Conservation (phyloP, 768 basidiomycete species). For the Lactarius tabidus region DNA sequence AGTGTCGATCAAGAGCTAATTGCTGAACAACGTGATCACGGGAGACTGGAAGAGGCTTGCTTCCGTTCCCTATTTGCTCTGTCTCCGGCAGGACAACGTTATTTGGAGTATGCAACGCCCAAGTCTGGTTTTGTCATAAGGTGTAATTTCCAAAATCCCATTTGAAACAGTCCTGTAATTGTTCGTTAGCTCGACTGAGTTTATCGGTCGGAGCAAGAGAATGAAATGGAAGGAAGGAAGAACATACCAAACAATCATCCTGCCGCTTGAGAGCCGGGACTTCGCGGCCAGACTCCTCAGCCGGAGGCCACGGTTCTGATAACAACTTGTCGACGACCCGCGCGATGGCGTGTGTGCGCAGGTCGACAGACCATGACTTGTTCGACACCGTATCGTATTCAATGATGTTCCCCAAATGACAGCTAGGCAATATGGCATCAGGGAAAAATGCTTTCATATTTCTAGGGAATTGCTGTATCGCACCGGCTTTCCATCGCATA, state of each 20-base stretch:
- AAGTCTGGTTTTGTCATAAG: not conserved
- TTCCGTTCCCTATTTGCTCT: not conserved
- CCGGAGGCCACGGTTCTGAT: slow-evolving; percentile 64
- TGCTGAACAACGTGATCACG: not conserved
- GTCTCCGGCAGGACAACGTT: not conserved
- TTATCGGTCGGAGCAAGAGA: slow-evolving; percentile 3
- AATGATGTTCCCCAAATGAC: slow-evolving; percentile 83
- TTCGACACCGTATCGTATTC: slow-evolving; percentile 90
- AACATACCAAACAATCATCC: slow-evolving; percentile 66
- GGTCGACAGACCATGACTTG: slow-evolving; percentile 77
- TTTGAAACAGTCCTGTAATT: slow-evolving; percentile 57
- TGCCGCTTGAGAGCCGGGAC: slow-evolving; percentile 54
- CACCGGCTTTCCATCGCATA: slow-evolving; percentile 77
- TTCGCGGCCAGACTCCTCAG: slow-evolving; percentile 55
- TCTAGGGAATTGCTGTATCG: not conserved
- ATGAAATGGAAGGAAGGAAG: not conserved
- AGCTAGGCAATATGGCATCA: slow-evolving; percentile 39
- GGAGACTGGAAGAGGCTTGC: not conserved
- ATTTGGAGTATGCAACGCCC: not conserved
- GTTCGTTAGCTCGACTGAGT: not conserved
- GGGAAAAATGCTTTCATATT: not conserved
- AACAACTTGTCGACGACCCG: slow-evolving; percentile 74
- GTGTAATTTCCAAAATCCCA: slow-evolving; percentile 61
- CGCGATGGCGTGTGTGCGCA: slow-evolving; percentile 77
- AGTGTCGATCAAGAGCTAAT: not conserved